Percentiles rank a stretch among this genome's conserved stretches.
These are phyloP conservation scores for Boechera divaricarpa DNA, from an alignment of 345 rosid species.

Conservation along the genomic window DNA sequence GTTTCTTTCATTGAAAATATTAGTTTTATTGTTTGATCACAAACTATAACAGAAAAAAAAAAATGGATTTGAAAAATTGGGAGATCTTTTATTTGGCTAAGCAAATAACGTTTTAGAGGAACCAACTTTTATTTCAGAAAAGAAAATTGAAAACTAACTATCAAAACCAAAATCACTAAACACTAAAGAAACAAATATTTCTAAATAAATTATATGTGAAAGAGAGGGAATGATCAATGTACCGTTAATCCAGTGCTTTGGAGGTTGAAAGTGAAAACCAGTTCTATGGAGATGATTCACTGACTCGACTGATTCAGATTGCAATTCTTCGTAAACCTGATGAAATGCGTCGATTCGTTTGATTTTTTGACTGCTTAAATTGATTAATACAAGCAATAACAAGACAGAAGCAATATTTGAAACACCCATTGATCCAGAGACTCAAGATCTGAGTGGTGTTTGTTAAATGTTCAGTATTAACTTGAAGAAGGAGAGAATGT, in stretches of 20 bases:
- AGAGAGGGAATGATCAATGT: conserved; percentile 20
- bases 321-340: conserved; percentile 48
- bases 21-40: neutral
- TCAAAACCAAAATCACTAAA: conserved; percentile 8
- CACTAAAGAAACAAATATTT: neutral
- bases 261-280: conserved; percentile 85
- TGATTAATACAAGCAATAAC: conserved; percentile 27
- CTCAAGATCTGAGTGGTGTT: neutral
- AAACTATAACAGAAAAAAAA: neutral
- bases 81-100: neutral
- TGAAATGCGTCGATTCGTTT: conserved; percentile 54
- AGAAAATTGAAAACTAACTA: neutral
- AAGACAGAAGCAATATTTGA: conserved; percentile 17
- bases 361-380: conserved; percentile 41
- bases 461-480: neutral
- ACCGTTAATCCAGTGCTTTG: conserved; percentile 90
- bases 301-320: conserved; percentile 43
- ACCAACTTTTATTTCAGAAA: neutral
- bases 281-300: conserved; percentile 60
- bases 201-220: neutral
- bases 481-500: conserved; percentile 21
- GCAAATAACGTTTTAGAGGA: neutral
- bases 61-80: neutral
- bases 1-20: neutral
- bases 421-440: conserved; percentile 24